phyloP scores from a whole-genome alignment of 1,284 basidiomycete genomes.

The Apiotrichum domesticum region DNA sequence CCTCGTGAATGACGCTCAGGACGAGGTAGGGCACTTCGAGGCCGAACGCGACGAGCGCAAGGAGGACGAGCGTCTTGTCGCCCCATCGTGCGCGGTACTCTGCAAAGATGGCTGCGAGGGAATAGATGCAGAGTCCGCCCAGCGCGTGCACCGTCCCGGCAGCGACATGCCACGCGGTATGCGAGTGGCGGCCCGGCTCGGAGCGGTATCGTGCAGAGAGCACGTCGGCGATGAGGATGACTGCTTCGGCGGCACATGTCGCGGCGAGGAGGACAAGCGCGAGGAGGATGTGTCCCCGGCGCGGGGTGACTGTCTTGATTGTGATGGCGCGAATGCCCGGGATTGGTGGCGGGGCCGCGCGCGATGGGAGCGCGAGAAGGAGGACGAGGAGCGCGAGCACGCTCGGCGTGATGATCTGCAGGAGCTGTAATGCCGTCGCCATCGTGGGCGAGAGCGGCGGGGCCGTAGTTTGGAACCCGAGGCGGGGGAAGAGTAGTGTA shows the following conservation, averaged over 20 bases:
- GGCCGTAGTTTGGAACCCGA: too few relatives aligned
- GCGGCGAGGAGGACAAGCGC: constrained; percentile 26
- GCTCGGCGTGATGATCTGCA: constrained; percentile 20
- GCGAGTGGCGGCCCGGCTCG: not conserved
- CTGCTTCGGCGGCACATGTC: constrained; percentile 25
- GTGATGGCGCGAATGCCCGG: constrained; percentile 37
- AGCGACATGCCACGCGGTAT: constrained; percentile 12
- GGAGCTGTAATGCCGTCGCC: constrained; percentile 13
- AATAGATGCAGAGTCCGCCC: constrained; percentile 32
- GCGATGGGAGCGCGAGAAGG: constrained; percentile 11
- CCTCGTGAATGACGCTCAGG: constrained; percentile 25
- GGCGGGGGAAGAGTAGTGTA: too few relatives aligned
- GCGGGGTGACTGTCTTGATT: constrained; percentile 34
- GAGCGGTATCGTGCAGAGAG: constrained; percentile 11
- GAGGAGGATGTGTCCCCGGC: constrained; percentile 32
- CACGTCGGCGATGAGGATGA: constrained; percentile 25
- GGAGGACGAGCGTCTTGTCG: constrained; percentile 22
- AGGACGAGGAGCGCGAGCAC: constrained; percentile 33
- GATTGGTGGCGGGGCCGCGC: constrained; percentile 9
- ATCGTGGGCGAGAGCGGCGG: constrained; percentile 1
- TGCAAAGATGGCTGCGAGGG: constrained; percentile 25
- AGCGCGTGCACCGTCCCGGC: constrained; percentile 20
- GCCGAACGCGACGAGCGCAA: constrained; percentile 27
- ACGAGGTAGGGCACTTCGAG: constrained; percentile 37
- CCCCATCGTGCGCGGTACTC: constrained; percentile 36